Conservation (phyloP, 2,329 filamentous ascomycete species). For the Sporothrix curviconia region DNA sequence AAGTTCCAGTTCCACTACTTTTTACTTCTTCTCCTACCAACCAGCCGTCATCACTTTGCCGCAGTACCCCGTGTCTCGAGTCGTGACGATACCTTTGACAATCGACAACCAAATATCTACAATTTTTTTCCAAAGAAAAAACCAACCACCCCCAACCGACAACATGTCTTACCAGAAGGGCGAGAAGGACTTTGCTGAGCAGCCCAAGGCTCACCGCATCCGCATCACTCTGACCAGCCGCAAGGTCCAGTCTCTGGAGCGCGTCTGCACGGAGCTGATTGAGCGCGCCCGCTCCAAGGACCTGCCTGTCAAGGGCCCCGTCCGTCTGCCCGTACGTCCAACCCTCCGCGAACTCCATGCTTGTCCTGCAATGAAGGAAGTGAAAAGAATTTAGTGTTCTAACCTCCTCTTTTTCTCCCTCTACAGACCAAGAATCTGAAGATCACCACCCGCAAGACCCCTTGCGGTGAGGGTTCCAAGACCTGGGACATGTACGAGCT, state of each 20-base stretch:
- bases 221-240: slow-evolving; percentile 94
- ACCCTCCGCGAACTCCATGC: too few species aligned
- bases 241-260: slow-evolving; percentile 94
- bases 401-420: background rate
- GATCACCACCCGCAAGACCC: slow-evolving; percentile 97
- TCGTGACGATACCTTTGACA: slow-evolving; percentile 18
- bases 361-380: too few species aligned
- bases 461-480: slow-evolving; percentile 99
- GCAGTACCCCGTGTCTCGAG: slow-evolving; percentile 21
- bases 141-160: slow-evolving; percentile 23
- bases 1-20: background rate
- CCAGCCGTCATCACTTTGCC: slow-evolving; percentile 22
- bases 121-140: slow-evolving; percentile 8
- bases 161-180: slow-evolving; percentile 92
- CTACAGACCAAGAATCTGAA: slow-evolving; percentile 78
- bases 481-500: slow-evolving; percentile 92
- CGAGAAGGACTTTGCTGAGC: slow-evolving; percentile 90
- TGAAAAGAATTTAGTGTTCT: background rate
- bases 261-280: slow-evolving; percentile 96
- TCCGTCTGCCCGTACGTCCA: slow-evolving; percentile 68
- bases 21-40: background rate
- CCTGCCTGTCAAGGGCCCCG: slow-evolving; percentile 95
- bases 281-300: slow-evolving; percentile 98
- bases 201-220: slow-evolving; percentile 43
- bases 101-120: background rate